Conservation (phyloP, 768 basidiomycete species). For the Psilocybe azurescens region DNA sequence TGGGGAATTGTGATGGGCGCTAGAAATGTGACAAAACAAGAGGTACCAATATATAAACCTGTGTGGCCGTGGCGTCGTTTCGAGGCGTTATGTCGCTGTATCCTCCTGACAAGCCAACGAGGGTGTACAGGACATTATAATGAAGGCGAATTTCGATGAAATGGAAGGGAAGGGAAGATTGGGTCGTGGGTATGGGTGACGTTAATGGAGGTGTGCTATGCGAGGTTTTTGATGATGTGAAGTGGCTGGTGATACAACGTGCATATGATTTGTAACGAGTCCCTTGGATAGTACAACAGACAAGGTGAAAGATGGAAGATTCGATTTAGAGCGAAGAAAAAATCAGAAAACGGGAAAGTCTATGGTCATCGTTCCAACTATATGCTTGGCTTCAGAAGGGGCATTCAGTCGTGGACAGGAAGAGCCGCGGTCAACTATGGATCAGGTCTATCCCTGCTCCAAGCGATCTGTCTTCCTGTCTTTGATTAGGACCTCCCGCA, state of each 20-base stretch:
- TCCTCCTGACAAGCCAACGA: conserved; percentile 2
- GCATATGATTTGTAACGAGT: conserved; percentile 32
- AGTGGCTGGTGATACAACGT: conserved; percentile 48
- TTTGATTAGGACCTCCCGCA: conserved; percentile 24
- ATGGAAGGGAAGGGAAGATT: background rate
- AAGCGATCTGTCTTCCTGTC: conserved; percentile 36
- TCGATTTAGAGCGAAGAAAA: conserved; percentile 1
- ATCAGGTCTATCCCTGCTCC: conserved; percentile 51
- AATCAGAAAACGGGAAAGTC: conserved; percentile 13
- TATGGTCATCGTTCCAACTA: conserved; percentile 18
- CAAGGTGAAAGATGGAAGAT: conserved; percentile 4
- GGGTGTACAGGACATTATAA: background rate
- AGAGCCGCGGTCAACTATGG: conserved; percentile 35
- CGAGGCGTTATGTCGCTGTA: background rate
- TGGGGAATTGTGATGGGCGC: background rate
- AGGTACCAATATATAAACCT: conserved; percentile 14
- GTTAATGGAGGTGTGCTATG: conserved; percentile 3
- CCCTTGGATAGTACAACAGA: conserved; percentile 48
- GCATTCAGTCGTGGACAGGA: background rate
- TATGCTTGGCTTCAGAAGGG: conserved; percentile 3
- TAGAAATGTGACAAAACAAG: conserved; percentile 15
- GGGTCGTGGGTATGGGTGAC: conserved; percentile 6
- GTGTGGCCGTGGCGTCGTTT: conserved; percentile 6
- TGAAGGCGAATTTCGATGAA: conserved; percentile 1
- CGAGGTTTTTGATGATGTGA: conserved; percentile 18